Evolutionary conservation across 352 stramenopile genomes (phyloP), one percentile per base, ranked within the genome.

Genomic region (Phytophthora foliorum): DNA sequence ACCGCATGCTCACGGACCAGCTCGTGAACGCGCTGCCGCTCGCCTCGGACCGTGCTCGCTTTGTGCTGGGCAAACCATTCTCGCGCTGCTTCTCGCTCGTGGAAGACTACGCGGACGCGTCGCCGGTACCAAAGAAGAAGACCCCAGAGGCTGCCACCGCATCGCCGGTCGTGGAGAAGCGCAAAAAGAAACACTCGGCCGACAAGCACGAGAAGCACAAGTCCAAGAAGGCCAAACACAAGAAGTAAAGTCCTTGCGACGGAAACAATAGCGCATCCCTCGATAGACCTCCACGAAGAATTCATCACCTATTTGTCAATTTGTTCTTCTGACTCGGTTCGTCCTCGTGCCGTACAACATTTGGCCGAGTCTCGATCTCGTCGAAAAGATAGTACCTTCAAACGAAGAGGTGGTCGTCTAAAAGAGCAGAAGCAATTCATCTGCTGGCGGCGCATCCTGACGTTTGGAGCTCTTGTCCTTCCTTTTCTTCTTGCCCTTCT

Each of bases 21-120:
- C 75, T 94, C 29, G 84, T 91, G 55, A 94, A 94, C 51, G 86
- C 86, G 10, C 84, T 94, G 54, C 84, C 86, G 17, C 55, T 81
- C 6, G 76, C 81, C 1, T 71, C 75, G 31, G 71, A 94, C 53
- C 86, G 83, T 49, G 73, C 79, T 46, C 83, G 77, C 6, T 93
- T 89, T 25, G 76, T 81, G 42, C 73, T 94, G 13, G 86, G 77
- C 44, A 93, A 93, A 61, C 86, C 86, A 0, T 94, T 94, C 57
- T 73, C 82, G 39, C 81, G 81, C 48, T 90, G 81, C 51, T 92
- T 93, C 45, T 93, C 87, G 31, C 74, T 94, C 10, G 75, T 94
- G 14, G 74, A 91, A 50, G 66, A 90, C 50, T 75, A 78, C 29
- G 32, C 51, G 11, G 62, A 77, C 11, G 49, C 17, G 1, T 46